Conservation (phyloP, 2,329 filamentous ascomycete genomes). For the Aureobasidium uvarum region DNA sequence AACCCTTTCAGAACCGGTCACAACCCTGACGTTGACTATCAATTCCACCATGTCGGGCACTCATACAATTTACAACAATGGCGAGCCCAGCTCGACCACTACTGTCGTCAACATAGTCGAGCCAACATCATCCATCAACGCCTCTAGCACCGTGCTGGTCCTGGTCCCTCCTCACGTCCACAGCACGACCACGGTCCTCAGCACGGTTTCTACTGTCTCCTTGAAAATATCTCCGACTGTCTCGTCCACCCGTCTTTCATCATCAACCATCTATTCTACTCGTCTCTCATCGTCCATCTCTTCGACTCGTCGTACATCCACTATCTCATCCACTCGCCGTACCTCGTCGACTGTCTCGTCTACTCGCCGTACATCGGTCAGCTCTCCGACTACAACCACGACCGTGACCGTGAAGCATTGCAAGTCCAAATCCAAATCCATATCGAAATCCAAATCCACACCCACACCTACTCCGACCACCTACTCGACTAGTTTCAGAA, state of each 20-base stretch:
- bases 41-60: not conserved
- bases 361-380: not conserved
- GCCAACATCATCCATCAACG: not conserved
- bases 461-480: too few relatives aligned
- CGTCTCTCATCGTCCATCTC: not conserved
- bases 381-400: not conserved
- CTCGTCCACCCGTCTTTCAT: not conserved
- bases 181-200: not conserved
- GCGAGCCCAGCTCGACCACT: slow-evolving; percentile 1
- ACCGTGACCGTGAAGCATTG: not conserved
- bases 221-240: not conserved
- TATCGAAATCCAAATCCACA: too few relatives aligned
- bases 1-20: not conserved
- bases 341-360: not conserved
- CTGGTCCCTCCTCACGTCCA: not conserved
- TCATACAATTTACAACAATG: not conserved
- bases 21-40: slow-evolving; percentile 5
- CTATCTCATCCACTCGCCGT: not conserved
- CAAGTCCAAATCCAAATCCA: too few relatives aligned
- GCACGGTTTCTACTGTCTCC: not conserved
- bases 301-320: not conserved
- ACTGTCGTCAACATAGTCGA: slow-evolving; percentile 3
- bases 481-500: too few relatives aligned
- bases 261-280: not conserved
- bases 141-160: slow-evolving; percentile 1